These are phyloP conservation scores for Cymbopogon citratus DNA, from an alignment of 176 grass and related monocot species.

Conservation along the genomic window DNA sequence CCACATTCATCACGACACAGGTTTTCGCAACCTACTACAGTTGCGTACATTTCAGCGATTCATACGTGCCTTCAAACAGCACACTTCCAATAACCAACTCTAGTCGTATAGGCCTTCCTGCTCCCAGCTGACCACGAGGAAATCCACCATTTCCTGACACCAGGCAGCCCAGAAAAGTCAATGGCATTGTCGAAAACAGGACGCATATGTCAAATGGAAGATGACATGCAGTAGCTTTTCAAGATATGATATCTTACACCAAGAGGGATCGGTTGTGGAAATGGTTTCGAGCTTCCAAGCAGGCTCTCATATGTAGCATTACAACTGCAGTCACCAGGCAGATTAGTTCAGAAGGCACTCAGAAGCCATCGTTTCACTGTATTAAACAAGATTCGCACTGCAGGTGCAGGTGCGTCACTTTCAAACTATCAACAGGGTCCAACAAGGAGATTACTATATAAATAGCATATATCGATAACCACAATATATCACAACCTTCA, in stretches of 20 bases:
- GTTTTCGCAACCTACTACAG: background rate
- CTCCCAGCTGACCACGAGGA: slow-evolving; percentile 87
- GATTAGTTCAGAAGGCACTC: background rate
- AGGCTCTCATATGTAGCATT: slow-evolving; percentile 86
- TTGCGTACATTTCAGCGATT: slow-evolving; percentile 2
- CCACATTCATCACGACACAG: slow-evolving; percentile 28
- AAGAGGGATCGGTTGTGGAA: slow-evolving; percentile 67
- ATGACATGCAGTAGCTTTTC: background rate
- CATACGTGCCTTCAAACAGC: background rate
- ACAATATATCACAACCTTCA: background rate
- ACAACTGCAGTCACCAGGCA: slow-evolving; percentile 44
- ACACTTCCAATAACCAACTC: slow-evolving; percentile 15
- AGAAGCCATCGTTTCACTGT: background rate
- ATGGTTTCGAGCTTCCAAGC: slow-evolving; percentile 80
- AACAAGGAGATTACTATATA: background rate
- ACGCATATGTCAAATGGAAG: background rate
- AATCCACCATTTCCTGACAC: slow-evolving; percentile 91
- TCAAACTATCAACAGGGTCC: background rate
- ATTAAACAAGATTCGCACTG: slow-evolving; percentile 5
- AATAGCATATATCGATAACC: background rate
- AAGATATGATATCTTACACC: slow-evolving; percentile 46
- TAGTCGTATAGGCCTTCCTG: slow-evolving; percentile 93
- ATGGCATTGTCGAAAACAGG: background rate
- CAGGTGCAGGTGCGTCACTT: background rate
- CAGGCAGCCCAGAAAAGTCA: background rate